Conservation (phyloP, 495 filamentous ascomycete genomes). For the Beverwykella pulmonaria region DNA sequence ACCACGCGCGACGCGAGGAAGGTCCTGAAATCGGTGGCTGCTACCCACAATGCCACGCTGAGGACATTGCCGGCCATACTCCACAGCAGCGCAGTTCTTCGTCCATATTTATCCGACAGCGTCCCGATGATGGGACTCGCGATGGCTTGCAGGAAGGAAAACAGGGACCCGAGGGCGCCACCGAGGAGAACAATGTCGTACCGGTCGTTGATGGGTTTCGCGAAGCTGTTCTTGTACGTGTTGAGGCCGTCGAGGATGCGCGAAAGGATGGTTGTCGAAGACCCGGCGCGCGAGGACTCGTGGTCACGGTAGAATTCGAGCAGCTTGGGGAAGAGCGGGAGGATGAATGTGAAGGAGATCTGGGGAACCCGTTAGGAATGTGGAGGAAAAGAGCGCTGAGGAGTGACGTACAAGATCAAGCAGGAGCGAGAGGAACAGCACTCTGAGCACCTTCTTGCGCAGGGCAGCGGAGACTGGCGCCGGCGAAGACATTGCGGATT, state of each 20-base stretch:
- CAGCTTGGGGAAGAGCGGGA: conserved; percentile 91
- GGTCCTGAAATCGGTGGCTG: conserved; percentile 89
- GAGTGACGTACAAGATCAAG: conserved; percentile 63
- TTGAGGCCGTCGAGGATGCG: conserved; percentile 82
- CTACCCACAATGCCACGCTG: conserved; percentile 91
- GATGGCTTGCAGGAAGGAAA: conserved; percentile 90
- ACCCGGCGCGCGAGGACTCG: conserved; percentile 59
- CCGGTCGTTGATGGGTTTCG: conserved; percentile 88
- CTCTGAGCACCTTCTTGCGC: conserved; percentile 79
- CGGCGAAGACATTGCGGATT: background rate
- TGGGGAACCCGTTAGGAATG: conserved; percentile 38
- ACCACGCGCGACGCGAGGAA: conserved; percentile 91
- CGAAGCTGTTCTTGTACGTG: conserved; percentile 91
- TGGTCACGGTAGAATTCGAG: conserved; percentile 89
- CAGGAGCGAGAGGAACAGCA: conserved; percentile 72
- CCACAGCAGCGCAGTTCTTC: conserved; percentile 82
- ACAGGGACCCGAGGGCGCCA: conserved; percentile 89
- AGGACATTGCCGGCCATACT: conserved; percentile 95
- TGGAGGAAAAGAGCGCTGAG: background rate
- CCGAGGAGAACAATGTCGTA: conserved; percentile 98
- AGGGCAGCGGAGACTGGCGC: conserved; percentile 12
- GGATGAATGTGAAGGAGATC: conserved; percentile 96
- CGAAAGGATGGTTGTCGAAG: conserved; percentile 66
- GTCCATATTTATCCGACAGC: conserved; percentile 86
- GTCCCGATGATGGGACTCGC: conserved; percentile 89